A percentile compares a stretch with the other conserved stretches of the same genome.
These are phyloP conservation scores for Geotrichum histeridarum DNA, from an alignment of 1,139 yeast species.

Conservation along the genomic window DNA sequence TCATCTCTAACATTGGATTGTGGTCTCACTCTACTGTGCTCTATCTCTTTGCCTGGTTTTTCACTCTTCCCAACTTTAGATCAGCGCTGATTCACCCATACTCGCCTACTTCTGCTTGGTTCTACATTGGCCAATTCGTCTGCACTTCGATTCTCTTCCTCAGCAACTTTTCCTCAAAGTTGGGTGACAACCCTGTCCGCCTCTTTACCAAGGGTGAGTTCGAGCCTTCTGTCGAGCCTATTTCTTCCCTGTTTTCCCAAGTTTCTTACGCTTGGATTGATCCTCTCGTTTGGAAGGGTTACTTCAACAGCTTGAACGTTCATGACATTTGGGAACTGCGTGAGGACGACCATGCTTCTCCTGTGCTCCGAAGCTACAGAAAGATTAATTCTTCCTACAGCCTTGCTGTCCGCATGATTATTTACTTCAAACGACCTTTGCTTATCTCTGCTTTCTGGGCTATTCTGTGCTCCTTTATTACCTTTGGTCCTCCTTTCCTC, in stretches of 20 bases:
- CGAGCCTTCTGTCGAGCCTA: conserved; percentile 72
- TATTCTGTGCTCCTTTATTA: conserved; percentile 54
- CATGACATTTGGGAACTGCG: conserved; percentile 82
- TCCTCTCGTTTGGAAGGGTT: conserved; percentile 63
- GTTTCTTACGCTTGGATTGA: conserved; percentile 75
- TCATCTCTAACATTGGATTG: conserved; percentile 38
- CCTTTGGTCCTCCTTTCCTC: conserved; percentile 74
- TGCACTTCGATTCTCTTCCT: conserved; percentile 44
- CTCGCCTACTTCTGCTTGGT: conserved; percentile 30
- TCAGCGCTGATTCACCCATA: conserved; percentile 56
- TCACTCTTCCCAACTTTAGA: conserved; percentile 58
- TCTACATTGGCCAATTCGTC: conserved; percentile 36
- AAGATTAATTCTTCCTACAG: conserved; percentile 37
- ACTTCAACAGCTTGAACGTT: conserved; percentile 49
- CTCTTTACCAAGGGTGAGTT: conserved; percentile 40
- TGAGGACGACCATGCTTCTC: conserved; percentile 74
- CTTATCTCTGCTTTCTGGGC: conserved; percentile 71
- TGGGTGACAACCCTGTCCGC: conserved; percentile 47
- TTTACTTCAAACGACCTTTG: conserved; percentile 58
- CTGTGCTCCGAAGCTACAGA: conserved; percentile 55
- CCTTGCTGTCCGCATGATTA: conserved; percentile 55
- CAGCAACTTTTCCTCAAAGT: conserved; percentile 57
- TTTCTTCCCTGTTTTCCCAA: conserved; percentile 57
- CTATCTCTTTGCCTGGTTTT: conserved; percentile 50
- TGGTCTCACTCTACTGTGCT: conserved; percentile 69